Conservation (phyloP, 2,329 filamentous ascomycete species). For the Laburnicola sp. region DNA sequence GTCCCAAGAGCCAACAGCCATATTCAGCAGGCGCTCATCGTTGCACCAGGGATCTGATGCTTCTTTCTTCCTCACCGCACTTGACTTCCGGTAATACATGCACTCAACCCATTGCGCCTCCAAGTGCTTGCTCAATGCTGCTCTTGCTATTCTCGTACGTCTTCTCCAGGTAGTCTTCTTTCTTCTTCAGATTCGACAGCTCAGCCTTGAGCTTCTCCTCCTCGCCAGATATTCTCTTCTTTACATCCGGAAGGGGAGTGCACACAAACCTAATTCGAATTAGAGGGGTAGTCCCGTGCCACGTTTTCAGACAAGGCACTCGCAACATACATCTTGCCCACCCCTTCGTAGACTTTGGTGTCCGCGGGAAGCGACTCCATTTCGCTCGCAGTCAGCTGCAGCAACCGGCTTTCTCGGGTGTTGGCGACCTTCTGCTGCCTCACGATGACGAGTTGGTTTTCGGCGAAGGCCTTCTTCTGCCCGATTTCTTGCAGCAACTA, state of each 20-base stretch:
- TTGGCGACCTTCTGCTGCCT: constrained; percentile 82
- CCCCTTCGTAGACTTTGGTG: constrained; percentile 87
- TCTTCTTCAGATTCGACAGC: constrained; percentile 80
- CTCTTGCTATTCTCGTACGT: constrained; percentile 93
- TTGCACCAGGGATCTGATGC: no score
- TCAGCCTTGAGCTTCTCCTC: constrained; percentile 75
- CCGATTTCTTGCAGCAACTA: constrained; percentile 94
- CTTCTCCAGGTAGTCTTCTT: constrained; percentile 88
- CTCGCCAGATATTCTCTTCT: constrained; percentile 75
- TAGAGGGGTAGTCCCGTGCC: not conserved
- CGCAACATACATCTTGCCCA: constrained; percentile 84
- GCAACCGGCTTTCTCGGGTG: constrained; percentile 83
- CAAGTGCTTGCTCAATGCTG: constrained; percentile 87
- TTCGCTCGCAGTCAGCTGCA: constrained; percentile 84
- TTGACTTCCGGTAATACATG: no score
- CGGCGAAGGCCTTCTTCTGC: constrained; percentile 80
- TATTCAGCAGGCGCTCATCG: no score
- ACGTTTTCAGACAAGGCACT: constrained; percentile 4
- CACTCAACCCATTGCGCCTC: constrained; percentile 31
- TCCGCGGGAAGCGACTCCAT: constrained; percentile 73
- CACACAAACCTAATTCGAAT: constrained; percentile 76
- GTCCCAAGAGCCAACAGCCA: no score
- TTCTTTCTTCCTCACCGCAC: no score
- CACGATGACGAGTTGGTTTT: constrained; percentile 88
- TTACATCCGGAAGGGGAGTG: constrained; percentile 71